These are phyloP conservation scores for Arxiozyma bovina DNA, from an alignment of 1,139 yeast species.

Conservation along the genomic window DNA sequence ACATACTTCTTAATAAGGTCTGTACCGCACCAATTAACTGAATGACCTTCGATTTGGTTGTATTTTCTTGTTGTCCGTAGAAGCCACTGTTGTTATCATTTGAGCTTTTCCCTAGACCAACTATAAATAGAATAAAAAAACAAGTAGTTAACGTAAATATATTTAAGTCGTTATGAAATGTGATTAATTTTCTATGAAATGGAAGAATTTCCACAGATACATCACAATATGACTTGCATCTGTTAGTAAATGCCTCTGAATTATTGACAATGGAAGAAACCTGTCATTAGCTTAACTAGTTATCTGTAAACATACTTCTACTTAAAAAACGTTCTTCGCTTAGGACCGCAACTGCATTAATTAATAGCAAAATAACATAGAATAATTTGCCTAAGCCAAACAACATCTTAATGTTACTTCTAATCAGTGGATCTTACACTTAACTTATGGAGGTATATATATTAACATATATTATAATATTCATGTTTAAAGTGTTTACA, in stretches of 20 bases:
- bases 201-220: neutral
- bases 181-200: neutral
- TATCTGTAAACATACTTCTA: conserved; percentile 42
- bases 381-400: conserved; percentile 66
- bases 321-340: conserved; percentile 77
- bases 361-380: conserved; percentile 56
- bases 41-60: conserved; percentile 50
- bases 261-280: neutral
- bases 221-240: neutral
- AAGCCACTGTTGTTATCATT: conserved; percentile 31
- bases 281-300: too few species aligned
- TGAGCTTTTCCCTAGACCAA: conserved; percentile 42
- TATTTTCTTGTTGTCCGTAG: conserved; percentile 36
- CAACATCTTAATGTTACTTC: conserved; percentile 31
- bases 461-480: too few species aligned
- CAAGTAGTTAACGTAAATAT: neutral
- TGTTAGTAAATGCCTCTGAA: neutral
- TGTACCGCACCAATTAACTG: conserved; percentile 65
- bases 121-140: conserved; percentile 18
- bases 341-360: conserved; percentile 71
- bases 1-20: conserved; percentile 59
- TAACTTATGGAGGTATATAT: too few species aligned
- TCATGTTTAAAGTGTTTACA: neutral
- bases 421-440: neutral
- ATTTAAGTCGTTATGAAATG: neutral